Evolutionary conservation across 148 eudicot species (phyloP).

Genomic region (Fagopyrum tataricum): DNA sequence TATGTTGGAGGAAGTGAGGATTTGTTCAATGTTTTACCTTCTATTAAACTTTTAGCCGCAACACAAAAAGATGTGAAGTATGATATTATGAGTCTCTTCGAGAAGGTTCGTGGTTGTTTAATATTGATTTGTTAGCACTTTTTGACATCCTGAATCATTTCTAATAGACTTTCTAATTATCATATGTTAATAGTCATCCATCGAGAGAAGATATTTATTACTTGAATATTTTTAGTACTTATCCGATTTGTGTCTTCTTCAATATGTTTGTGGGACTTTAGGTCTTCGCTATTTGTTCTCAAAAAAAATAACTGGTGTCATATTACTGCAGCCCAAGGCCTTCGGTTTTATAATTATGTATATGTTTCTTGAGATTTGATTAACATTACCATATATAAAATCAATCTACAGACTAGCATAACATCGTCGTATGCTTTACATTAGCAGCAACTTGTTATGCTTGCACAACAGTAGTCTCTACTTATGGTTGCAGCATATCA

Average conservation of each 20-base stretch:
- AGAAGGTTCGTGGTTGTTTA: constrained; percentile 49
- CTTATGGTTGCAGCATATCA: constrained; percentile 86
- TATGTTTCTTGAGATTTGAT: background rate
- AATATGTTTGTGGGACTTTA: background rate
- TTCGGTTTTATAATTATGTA: background rate
- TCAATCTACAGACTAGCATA: constrained; percentile 60
- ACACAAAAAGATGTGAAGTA: constrained; percentile 69
- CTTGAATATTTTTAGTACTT: background rate
- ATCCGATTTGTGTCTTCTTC: too few relatives aligned
- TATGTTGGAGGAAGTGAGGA: constrained; percentile 66
- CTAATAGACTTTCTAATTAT: background rate
- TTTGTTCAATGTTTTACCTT: constrained; percentile 55
- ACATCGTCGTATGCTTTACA: constrained; percentile 77
- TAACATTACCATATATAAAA: constrained; percentile 5
- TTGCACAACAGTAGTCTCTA: constrained; percentile 88
- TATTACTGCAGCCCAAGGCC: background rate
- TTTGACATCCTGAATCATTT: background rate
- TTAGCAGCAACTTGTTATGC: constrained; percentile 87
- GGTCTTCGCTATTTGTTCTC: background rate
- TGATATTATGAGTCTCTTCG: constrained; percentile 96
- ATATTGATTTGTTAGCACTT: background rate
- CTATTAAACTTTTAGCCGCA: constrained; percentile 28
- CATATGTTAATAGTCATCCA: background rate
- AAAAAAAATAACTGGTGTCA: background rate
- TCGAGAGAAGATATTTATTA: background rate